These are phyloP conservation scores for Solanum bukasovii DNA, from an alignment of 257 asterid species.

Conservation along the genomic window DNA sequence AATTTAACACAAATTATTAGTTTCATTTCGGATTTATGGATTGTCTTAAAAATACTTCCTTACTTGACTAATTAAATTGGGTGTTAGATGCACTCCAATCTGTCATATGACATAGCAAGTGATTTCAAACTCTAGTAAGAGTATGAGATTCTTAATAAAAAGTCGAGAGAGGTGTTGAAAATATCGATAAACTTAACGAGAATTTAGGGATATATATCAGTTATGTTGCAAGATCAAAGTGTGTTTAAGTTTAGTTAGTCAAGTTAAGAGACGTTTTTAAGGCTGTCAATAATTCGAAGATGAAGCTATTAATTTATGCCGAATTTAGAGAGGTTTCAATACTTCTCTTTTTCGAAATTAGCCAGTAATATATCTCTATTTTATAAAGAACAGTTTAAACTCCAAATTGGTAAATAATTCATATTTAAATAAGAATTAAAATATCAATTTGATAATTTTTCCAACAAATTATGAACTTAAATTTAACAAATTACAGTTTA, in stretches of 20 bases:
- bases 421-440: background rate
- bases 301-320: no score
- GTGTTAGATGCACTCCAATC: no score
- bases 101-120: accelerated
- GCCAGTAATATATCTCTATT: background rate
- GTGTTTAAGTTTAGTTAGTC: no score
- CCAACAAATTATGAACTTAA: background rate
- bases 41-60: accelerated
- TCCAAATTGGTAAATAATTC: background rate
- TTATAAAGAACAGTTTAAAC: background rate
- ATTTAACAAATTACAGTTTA: background rate
- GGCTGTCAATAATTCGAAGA: no score
- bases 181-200: accelerated
- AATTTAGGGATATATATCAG: background rate
- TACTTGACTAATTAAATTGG: no score
- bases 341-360: no score
- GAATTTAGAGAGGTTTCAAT: no score
- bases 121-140: no score
- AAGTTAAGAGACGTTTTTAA: no score
- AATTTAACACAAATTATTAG: no score
- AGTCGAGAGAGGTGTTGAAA: background rate
- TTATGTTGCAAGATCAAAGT: no score
- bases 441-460: background rate
- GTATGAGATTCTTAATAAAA: no score
- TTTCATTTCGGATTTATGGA: accelerated